Conservation (phyloP, 2,329 filamentous ascomycete species). For the Colletotrichum agaves region DNA sequence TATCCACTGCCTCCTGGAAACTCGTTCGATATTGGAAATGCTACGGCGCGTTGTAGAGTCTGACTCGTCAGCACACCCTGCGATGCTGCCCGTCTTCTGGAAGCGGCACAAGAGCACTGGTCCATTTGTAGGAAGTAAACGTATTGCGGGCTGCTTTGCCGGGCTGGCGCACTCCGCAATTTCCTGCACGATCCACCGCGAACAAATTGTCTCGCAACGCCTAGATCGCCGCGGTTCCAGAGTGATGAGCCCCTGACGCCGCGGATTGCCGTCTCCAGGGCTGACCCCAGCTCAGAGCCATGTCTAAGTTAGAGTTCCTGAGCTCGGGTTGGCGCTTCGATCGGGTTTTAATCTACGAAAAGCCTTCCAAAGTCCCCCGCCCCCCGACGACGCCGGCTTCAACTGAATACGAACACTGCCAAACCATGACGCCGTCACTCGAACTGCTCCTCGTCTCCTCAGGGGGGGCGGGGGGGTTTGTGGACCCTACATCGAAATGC, state of each 20-base stretch:
- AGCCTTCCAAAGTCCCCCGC: neutral
- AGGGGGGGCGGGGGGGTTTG: too few species aligned
- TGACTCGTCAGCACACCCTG: constrained; percentile 8
- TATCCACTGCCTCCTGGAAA: constrained; percentile 3
- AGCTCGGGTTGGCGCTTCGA: constrained; percentile 19
- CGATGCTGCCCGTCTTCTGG: neutral
- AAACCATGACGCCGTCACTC: neutral
- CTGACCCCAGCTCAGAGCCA: neutral
- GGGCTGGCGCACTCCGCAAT: neutral
- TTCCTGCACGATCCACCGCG: neutral
- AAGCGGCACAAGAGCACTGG: neutral
- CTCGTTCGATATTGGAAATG: neutral
- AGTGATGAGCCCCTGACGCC: constrained; percentile 6
- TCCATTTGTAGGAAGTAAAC: neutral
- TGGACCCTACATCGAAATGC: constrained; percentile 2
- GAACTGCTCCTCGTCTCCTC: neutral
- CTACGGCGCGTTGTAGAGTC: neutral
- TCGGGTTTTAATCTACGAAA: constrained; percentile 14
- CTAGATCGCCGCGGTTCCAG: neutral
- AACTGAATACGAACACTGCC: neutral
- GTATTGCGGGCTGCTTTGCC: neutral
- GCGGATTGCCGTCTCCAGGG: neutral
- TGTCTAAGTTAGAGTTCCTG: constrained; percentile 9
- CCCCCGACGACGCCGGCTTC: constrained; percentile 2
- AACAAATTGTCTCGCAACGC: neutral